Percentiles rank a stretch among this genome's conserved stretches.
phyloP scores from a whole-genome alignment of 352 stramenopile species.

The Pythium sp. region DNA sequence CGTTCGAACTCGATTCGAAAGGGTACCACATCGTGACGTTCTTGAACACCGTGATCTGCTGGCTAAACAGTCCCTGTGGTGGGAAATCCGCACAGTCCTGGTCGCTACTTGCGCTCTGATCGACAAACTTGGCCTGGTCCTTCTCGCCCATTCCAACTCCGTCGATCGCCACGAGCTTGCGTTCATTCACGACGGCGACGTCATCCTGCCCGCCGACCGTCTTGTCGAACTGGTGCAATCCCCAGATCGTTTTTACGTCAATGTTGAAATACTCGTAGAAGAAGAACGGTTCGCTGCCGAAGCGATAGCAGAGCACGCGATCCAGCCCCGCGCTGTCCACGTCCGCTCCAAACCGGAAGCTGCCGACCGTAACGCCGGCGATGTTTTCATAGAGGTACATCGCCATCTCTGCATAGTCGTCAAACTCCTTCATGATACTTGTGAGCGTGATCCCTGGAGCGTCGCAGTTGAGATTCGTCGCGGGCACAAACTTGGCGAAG shows the following conservation, averaged over 20 bases:
- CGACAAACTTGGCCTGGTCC: conserved; percentile 59
- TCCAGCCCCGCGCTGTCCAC: conserved; percentile 29
- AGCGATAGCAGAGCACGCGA: conserved; percentile 60
- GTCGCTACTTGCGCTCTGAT: conserved; percentile 11
- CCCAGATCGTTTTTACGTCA: conserved; percentile 67
- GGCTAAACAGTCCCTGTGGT: conserved; percentile 32
- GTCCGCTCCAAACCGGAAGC: conserved; percentile 42
- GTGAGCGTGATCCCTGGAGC: conserved; percentile 34
- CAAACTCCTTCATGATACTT: conserved; percentile 67
- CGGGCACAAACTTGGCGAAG: conserved; percentile 60
- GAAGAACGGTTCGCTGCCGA: conserved; percentile 49
- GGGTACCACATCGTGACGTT: conserved; percentile 49
- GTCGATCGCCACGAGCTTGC: conserved; percentile 50
- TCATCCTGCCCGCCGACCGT: conserved; percentile 23
- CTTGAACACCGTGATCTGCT: conserved; percentile 32
- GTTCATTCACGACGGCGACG: conserved; percentile 56
- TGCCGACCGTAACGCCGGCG: conserved; percentile 33
- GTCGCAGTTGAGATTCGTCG: conserved; percentile 28
- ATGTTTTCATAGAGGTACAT: conserved; percentile 71
- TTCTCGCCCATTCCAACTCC: conserved; percentile 49
- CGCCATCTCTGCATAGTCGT: conserved; percentile 57
- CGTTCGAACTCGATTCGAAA: conserved; percentile 52
- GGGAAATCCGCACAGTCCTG: conserved; percentile 38
- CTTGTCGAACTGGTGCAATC: conserved; percentile 23
- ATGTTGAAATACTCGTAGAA: conserved; percentile 53